Evolutionary conservation across 495 filamentous ascomycete genomes (phyloP).

Genomic region (Hypoxylon rickii): DNA sequence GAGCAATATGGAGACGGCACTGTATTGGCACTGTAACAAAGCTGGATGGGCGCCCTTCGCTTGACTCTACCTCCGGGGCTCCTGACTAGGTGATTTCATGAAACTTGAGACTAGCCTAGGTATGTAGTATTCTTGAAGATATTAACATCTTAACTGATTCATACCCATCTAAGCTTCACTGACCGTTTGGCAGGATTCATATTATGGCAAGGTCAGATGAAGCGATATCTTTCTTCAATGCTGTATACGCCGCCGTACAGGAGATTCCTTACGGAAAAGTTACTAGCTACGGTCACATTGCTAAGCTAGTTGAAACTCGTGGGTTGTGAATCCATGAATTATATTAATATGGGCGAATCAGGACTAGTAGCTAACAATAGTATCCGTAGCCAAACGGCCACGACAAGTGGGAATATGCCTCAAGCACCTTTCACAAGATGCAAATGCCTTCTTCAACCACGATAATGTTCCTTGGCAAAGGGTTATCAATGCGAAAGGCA

Average conservation of each 20-base stretch:
- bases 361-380: slow-evolving; percentile 2
- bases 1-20: no score
- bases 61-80: no score
- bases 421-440: slow-evolving; percentile 72
- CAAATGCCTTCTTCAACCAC: slow-evolving; percentile 61
- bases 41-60: slow-evolving; percentile 22
- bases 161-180: not conserved
- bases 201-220: slow-evolving; percentile 79
- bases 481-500: slow-evolving; percentile 83
- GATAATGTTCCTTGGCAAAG: slow-evolving; percentile 92
- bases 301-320: slow-evolving; percentile 78
- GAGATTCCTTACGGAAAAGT: slow-evolving; percentile 83
- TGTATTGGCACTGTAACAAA: no score
- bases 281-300: slow-evolving; percentile 90
- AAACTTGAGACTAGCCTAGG: no score
- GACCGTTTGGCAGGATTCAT: not conserved
- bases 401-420: slow-evolving; percentile 88
- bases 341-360: no score
- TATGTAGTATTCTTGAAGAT: no score
- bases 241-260: slow-evolving; percentile 82
- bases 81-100: no score
- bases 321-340: slow-evolving; percentile 45
- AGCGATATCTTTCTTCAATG: slow-evolving; percentile 79
- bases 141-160: not conserved
- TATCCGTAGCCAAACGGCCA: slow-evolving; percentile 61